Conservation (phyloP, 768 basidiomycete species). For the Gymnopilus dilepis region DNA sequence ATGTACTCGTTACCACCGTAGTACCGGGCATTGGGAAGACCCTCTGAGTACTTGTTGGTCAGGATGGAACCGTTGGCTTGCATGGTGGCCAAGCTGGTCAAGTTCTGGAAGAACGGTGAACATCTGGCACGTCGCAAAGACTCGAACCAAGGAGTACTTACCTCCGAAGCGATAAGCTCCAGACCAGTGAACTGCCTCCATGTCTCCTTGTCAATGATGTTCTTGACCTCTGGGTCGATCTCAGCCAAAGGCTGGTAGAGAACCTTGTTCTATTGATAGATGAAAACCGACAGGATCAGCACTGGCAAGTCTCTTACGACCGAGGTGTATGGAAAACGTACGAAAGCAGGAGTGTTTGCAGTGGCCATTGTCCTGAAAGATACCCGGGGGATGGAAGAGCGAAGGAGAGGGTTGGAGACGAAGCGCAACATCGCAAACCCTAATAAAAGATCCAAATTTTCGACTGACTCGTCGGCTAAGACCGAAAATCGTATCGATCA, state of each 20-base stretch:
- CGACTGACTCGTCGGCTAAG: conserved; percentile 5
- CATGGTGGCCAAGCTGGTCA: conserved; percentile 95
- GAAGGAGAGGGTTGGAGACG: conserved; percentile 39
- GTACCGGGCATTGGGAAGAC: conserved; percentile 96
- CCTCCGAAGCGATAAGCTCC: conserved; percentile 99
- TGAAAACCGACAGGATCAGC: neutral
- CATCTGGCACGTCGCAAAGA: neutral
- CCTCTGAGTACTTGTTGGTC: conserved; percentile 99
- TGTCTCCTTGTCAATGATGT: conserved; percentile 99
- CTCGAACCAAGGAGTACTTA: conserved; percentile 37
- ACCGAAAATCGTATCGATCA: conserved; percentile 7
- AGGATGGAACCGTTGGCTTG: conserved; percentile 98
- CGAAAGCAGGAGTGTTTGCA: conserved; percentile 62
- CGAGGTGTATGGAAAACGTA: conserved; percentile 36
- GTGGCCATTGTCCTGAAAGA: conserved; percentile 62
- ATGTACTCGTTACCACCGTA: conserved; percentile 98
- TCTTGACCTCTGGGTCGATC: conserved; percentile 93
- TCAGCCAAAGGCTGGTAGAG: conserved; percentile 89
- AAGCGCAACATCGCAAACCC: conserved; percentile 44
- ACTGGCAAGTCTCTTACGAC: conserved; percentile 1
- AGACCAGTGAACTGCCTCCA: conserved; percentile 98
- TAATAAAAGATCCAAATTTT: conserved; percentile 25
- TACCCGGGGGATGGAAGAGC: conserved; percentile 39
- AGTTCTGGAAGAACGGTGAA: conserved; percentile 63
- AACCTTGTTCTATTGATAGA: conserved; percentile 75